A percentile compares a stretch with the other conserved stretches of the same genome.
These are phyloP conservation scores for Sonneratia caseolaris DNA, from an alignment of 345 rosid species.

Conservation along the genomic window DNA sequence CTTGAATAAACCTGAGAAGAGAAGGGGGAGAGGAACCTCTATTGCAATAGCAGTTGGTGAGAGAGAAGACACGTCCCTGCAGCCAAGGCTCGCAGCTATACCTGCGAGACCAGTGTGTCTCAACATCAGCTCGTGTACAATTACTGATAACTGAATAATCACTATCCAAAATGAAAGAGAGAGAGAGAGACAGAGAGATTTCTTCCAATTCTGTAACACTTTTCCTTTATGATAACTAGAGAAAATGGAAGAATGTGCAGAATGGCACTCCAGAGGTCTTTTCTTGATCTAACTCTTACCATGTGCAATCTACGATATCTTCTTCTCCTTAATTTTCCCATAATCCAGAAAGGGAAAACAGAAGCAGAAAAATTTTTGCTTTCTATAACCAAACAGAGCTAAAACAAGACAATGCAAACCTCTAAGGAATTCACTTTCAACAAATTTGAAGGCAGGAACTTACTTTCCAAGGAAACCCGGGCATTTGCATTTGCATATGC, in stretches of 20 bases:
- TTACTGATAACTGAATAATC: not conserved
- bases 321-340: too few relatives aligned
- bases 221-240: not conserved
- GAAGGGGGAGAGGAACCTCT: constrained; percentile 37
- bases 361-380: too few relatives aligned
- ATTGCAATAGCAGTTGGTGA: constrained; percentile 69
- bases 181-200: not conserved
- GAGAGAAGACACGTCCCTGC: constrained; percentile 46
- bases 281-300: too few relatives aligned
- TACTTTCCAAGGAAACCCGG: constrained; percentile 82
- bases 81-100: constrained; percentile 67
- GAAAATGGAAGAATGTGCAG: not conserved
- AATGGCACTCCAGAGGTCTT: not conserved
- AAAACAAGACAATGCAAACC: too few relatives aligned
- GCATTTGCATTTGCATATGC: constrained; percentile 68
- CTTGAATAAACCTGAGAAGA: constrained; percentile 12
- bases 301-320: too few relatives aligned
- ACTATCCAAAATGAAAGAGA: not conserved
- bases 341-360: too few relatives aligned
- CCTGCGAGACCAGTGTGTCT: constrained; percentile 25
- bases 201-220: not conserved
- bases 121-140: not conserved
- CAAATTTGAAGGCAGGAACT: constrained; percentile 2
- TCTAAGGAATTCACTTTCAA: not conserved
- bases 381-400: too few relatives aligned